These are phyloP conservation scores for Heterobasidion annosum DNA, from an alignment of 1,284 basidiomycete genomes.

Conservation along the genomic window DNA sequence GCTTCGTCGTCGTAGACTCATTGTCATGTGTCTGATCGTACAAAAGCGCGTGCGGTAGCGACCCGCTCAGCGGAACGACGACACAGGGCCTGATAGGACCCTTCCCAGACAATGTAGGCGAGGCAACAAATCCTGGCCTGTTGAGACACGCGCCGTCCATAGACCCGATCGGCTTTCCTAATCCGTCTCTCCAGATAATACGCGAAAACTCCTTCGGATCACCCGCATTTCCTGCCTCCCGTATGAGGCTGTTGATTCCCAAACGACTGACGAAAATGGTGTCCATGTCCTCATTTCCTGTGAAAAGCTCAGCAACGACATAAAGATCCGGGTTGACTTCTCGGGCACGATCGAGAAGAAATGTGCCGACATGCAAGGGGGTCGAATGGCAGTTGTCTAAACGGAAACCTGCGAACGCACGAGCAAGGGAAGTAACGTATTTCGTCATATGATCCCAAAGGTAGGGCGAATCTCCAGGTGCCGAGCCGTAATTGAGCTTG, in stretches of 20 bases:
- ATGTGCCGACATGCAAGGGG: constrained; percentile 87
- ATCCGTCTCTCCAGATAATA: constrained; percentile 78
- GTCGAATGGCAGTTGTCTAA: constrained; percentile 99
- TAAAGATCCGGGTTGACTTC: constrained; percentile 88
- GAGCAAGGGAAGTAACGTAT: constrained; percentile 77
- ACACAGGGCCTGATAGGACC: constrained; percentile 67
- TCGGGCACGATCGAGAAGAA: constrained; percentile 87
- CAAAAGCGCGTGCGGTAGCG: constrained; percentile 82
- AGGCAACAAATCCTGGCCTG: constrained; percentile 48
- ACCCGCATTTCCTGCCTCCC: constrained; percentile 87
- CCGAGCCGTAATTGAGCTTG: constrained; percentile 87
- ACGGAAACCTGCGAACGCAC: constrained; percentile 88
- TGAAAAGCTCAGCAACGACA: constrained; percentile 95
- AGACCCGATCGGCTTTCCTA: constrained; percentile 88
- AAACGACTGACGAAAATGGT: constrained; percentile 82
- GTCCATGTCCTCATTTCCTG: constrained; percentile 92
- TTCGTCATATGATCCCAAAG: constrained; percentile 91
- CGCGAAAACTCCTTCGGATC: constrained; percentile 84
- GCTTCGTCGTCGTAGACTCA: constrained; percentile 81
- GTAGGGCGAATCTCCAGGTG: constrained; percentile 82
- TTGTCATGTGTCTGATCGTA: constrained; percentile 97
- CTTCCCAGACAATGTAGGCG: constrained; percentile 70
- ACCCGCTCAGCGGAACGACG: constrained; percentile 77
- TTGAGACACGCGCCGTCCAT: constrained; percentile 87
- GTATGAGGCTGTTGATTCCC: constrained; percentile 86